These are phyloP conservation scores for Ganoderma lingzhi DNA, from an alignment of 1,284 basidiomycete species.

Conservation along the genomic window DNA sequence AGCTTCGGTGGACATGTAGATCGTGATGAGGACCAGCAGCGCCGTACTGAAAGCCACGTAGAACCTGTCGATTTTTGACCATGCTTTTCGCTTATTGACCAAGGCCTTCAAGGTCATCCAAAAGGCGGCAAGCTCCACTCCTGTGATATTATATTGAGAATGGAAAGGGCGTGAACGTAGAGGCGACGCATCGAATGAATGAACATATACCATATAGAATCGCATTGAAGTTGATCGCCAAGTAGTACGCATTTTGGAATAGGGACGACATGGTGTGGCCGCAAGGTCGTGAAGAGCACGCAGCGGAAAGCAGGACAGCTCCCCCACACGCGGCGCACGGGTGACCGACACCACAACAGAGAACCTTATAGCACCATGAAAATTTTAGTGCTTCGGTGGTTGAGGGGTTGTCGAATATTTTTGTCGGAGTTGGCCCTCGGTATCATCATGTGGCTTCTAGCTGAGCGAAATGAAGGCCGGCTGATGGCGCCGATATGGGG, in stretches of 20 bases:
- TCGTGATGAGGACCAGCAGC: background rate
- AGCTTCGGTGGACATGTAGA: background rate
- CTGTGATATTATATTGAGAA: background rate
- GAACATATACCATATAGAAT: conserved; percentile 28
- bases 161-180: no score
- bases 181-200: background rate
- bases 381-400: background rate
- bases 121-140: background rate
- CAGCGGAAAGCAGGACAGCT: background rate
- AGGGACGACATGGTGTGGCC: conserved; percentile 24
- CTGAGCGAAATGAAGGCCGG: background rate
- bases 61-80: background rate
- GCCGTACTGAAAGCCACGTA: background rate
- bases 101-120: background rate
- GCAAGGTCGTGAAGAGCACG: background rate
- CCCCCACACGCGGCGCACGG: background rate
- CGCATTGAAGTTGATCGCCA: conserved; percentile 30
- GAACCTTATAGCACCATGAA: background rate
- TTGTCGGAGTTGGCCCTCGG: background rate
- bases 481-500: background rate
- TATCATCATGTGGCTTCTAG: background rate
- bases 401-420: background rate
- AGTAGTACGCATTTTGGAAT: conserved; percentile 31
- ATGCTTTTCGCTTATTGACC: background rate
- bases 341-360: background rate